Evolutionary conservation across 106 monocot species (phyloP), one percentile per base, ranked within the genome.

Genomic region (Ottelia alismoides): DNA sequence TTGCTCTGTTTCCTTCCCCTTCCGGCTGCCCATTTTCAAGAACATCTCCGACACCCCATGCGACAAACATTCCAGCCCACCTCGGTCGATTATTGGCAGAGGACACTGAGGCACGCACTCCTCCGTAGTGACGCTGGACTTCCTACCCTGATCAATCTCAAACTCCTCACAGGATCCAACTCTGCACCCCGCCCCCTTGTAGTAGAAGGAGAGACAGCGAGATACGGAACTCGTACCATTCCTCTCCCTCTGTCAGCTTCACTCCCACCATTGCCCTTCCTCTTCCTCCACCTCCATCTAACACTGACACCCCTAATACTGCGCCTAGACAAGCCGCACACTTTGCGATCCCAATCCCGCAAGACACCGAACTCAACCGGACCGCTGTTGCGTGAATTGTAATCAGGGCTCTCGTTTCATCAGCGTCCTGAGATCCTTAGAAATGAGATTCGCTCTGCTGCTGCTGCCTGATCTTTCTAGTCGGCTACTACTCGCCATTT

Each of bases 141-240:
- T 52, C 44, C 52, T 75, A 52, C 47, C 52, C n/a, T 45, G 23
- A 26, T 28, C 28, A 9, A 49, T 2, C 28, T 82, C 82, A 47
- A 85, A 45, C 18, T 85, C 82, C 9, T 86, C 82, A 14, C 92
- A 92, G 4, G 74, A 62, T 25, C 78, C 65, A 18, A 92, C 92
- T 23, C 73, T 70, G 21, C 92, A 92, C 18, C 81, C 76, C 23
- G 62, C 73, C 30, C 64, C 73, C 51, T 51, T 81, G n/a, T 70
- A 50, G 28, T 72, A 65, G 28, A 70, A 53, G n/a, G 51, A 53
- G 11, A 83, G 55, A 70, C 74, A 79, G 12, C 67, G 45, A 20
- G 67, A 68, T 1, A 58, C 55, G 16, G 35, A 57, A 11, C 31
- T 31, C 57, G 30, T 62, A 1, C 62, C 54, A 32, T 47, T 51